Evolutionary conservation across 345 rosid species (phyloP), one percentile per base, ranked within the genome.

Genomic region (Syzygium aromaticum): DNA sequence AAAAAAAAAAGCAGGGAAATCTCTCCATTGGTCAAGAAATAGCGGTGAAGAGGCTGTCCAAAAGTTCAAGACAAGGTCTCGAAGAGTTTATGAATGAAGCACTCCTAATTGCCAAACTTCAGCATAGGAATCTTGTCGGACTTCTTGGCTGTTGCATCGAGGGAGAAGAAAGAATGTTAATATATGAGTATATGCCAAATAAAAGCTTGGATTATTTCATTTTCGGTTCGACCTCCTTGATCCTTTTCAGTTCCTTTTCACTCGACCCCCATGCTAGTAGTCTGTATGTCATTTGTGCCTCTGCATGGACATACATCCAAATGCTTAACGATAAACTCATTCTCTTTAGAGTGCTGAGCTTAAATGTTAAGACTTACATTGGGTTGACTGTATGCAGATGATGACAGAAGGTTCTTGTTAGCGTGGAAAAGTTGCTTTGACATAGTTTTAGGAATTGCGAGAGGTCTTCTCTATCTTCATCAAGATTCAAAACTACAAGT

Each of bases 11-110:
- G 77, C 83, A 91, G 91, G 92, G 92, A 19, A 87, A 33, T 46
- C 88, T 90, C 28, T 54, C 33, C 13, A 56, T 83, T 17, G 91
- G 91, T 54, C 91, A 90, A 78, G 93, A 91, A 30, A 90, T 91
- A 53, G 92, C 94, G 27, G 92, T 90, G 85, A 93, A 93, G 83
- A 91, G 91, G 61, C 89, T 91, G 19, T 90, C 94, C 23, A 88
- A 84, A 40, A 67, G 80, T 67, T 90, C 93, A 49, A 57, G 84
- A 17, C 93, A 91, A 84, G 93, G 94, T 30, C 54, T 63, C 5
- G 84, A 84, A 21, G 90, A 93, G 86, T 90, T 93, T 78, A 89
- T 61, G 87, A 91, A 88, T 49, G 94, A 92, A 88, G 91, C 88
- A 6, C 40, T 54, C 8, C 38, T 91, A 51, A 90, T 91, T 80